A percentile compares a stretch with the other conserved stretches of the same genome.
Evolutionary conservation across 768 basidiomycete genomes (phyloP).

Genomic region (Lenzites betulinus): DNA sequence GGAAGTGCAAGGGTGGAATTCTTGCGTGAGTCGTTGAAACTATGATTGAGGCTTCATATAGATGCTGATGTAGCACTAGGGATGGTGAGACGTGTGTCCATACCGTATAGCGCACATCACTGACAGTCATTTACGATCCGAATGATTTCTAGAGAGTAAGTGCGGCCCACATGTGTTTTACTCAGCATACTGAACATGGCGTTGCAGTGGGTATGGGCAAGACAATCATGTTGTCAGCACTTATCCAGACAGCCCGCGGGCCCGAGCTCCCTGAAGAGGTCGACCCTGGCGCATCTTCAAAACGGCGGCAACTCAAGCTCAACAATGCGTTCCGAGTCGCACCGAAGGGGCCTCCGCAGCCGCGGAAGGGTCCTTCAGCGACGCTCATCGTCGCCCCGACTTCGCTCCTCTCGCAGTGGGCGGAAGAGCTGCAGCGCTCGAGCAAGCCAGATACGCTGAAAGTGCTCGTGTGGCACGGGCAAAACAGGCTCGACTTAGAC

Average conservation of each 20-base stretch:
- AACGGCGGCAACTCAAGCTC: constrained; percentile 59
- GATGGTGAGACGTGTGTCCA: too few species aligned
- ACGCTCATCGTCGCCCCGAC: constrained; percentile 94
- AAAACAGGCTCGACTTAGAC: constrained; percentile 77
- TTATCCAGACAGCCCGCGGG: constrained; percentile 78
- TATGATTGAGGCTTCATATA: background rate
- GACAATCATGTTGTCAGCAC: constrained; percentile 89
- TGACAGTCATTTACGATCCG: background rate
- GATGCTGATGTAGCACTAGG: too few species aligned
- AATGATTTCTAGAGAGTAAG: constrained; percentile 16
- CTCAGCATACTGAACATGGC: constrained; percentile 1
- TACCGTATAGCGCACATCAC: background rate
- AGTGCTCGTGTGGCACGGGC: constrained; percentile 85
- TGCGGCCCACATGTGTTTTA: background rate
- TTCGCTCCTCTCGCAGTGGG: constrained; percentile 90
- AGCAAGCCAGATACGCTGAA: constrained; percentile 68
- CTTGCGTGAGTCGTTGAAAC: constrained; percentile 58
- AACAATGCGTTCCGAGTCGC: constrained; percentile 62
- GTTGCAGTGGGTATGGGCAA: constrained; percentile 91
- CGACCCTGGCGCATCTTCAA: constrained; percentile 34
- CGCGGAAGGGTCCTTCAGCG: constrained; percentile 49
- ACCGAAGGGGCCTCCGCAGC: constrained; percentile 22
- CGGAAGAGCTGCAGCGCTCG: constrained; percentile 86
- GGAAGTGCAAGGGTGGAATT: constrained; percentile 83
- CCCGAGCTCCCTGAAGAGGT: constrained; percentile 36